Base-by-base conservation (phyloP, 768 basidiomycete genomes). In the Ramaria sp. region DNA sequence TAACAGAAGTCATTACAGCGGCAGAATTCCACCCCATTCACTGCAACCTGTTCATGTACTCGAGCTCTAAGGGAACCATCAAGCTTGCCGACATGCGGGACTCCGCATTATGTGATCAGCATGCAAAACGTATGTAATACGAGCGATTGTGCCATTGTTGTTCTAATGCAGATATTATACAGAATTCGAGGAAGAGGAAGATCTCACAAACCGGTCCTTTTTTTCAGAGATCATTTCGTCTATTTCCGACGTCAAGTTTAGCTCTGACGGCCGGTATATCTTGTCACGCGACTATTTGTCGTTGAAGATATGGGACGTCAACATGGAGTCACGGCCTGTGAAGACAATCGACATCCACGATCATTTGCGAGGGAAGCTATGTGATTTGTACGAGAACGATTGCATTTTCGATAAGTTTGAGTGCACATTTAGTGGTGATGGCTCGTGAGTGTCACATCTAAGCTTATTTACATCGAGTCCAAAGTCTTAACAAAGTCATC, bases 351-450 rank as follows among this genome's bases (percentile, higher is more conserved):
- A 92, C 53, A 98, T 99, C 65, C 96, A 99, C 67, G 96, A 99
- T 64, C 95, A 98, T 71, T 78, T 99, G 46, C 84, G 95, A 53
- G 90, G 91, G 54, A 99, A 98, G 70, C 83, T 99, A 7, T 99
- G 96, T 70, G 96, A 99, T 70, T 72, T 98, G 61, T 99, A 99
- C 67, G 96, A 99, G 76, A 99, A 98, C 65, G 96, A 99, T 67
- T 98, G 96, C 72, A 99, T 99, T 66, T 99, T 98, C 69, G 96
- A 99, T 78, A 98, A 98, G 72, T 99, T 98, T 64, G 96, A 99
- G 73, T 98, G 96, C 69, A 87, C 91, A 20, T 99, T 93, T 88
- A 88, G 89, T 61, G 96, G 96, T 38, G 90, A 96, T 67, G 95
- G 96, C 85, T 72, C 70, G 95, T 83, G 59, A 63, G 76, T 74